Percentiles rank a stretch among this genome's conserved stretches.
Conservation (phyloP, 192 early-diverging fungal species). For the Coemansia sp. region DNA sequence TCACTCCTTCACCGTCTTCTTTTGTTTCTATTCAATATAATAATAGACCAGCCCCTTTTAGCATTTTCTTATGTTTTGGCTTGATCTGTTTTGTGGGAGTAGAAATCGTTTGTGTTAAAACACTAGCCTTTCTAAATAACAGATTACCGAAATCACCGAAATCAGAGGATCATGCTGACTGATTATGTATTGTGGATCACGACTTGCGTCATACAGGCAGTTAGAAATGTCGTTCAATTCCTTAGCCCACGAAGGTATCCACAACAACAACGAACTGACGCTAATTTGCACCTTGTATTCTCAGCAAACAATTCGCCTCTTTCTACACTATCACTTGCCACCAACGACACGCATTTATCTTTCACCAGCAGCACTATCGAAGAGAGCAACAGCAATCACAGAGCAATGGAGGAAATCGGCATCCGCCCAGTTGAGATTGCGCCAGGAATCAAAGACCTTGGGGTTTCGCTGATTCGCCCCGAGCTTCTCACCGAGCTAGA, state of each 20-base stretch:
- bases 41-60: background rate
- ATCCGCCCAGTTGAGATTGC: slow-evolving; percentile 45
- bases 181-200: slow-evolving; percentile 1
- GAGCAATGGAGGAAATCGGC: slow-evolving; percentile 52
- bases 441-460: slow-evolving; percentile 52
- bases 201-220: slow-evolving; percentile 13
- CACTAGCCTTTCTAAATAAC: background rate
- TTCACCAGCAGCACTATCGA: background rate
- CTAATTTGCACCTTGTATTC: background rate
- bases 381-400: background rate
- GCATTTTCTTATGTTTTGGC: background rate
- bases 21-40: background rate
- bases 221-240: background rate
- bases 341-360: background rate
- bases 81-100: background rate
- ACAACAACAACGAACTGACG: background rate
- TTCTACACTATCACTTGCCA: background rate
- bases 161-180: background rate
- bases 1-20: background rate
- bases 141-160: background rate
- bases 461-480: slow-evolving; percentile 48
- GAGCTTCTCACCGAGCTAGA: slow-evolving; percentile 43
- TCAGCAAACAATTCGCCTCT: background rate
- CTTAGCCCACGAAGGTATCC: background rate
- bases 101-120: no score